Evolutionary conservation across 2,329 filamentous ascomycete species (phyloP).

Genomic region (Cladosporium sp.): DNA sequence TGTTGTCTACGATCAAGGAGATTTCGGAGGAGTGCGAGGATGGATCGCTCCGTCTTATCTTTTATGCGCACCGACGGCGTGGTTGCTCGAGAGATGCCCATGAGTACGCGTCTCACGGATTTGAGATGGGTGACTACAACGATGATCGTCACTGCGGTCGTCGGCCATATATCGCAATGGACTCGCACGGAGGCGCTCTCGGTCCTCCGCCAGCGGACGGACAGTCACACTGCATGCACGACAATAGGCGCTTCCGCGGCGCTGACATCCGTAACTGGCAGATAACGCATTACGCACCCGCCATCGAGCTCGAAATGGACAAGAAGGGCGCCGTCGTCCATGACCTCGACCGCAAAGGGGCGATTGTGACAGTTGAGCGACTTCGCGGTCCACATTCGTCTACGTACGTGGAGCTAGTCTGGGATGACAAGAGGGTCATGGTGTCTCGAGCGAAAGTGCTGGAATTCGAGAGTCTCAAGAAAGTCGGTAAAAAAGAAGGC

Average conservation of each 20-base stretch:
- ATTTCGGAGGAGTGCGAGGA: slow-evolving; percentile 25
- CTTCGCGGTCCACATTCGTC: slow-evolving; percentile 25
- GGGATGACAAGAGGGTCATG: slow-evolving; percentile 30
- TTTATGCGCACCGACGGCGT: slow-evolving; percentile 23
- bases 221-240: slow-evolving; percentile 26
- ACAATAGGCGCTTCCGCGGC: slow-evolving; percentile 24
- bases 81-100: not conserved
- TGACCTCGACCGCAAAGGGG: slow-evolving; percentile 26
- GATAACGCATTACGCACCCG: slow-evolving; percentile 24
- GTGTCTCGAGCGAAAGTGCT: slow-evolving; percentile 26
- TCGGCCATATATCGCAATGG: slow-evolving; percentile 18
- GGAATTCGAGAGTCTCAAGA: slow-evolving; percentile 25
- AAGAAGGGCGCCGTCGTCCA: slow-evolving; percentile 30
- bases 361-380: slow-evolving; percentile 27
- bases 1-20: slow-evolving; percentile 34
- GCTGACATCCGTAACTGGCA: slow-evolving; percentile 29
- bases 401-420: slow-evolving; percentile 34
- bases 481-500: slow-evolving; percentile 26
- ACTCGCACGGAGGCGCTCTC: slow-evolving; percentile 16
- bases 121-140: not conserved
- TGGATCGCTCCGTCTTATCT: slow-evolving; percentile 27
- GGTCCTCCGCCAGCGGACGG: slow-evolving; percentile 17
- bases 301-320: slow-evolving; percentile 30
- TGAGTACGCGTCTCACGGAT: not conserved
- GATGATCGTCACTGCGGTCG: not conserved